These are phyloP conservation scores for Fusarium armeniacum DNA, from an alignment of 2,329 filamentous ascomycete genomes.

Conservation along the genomic window DNA sequence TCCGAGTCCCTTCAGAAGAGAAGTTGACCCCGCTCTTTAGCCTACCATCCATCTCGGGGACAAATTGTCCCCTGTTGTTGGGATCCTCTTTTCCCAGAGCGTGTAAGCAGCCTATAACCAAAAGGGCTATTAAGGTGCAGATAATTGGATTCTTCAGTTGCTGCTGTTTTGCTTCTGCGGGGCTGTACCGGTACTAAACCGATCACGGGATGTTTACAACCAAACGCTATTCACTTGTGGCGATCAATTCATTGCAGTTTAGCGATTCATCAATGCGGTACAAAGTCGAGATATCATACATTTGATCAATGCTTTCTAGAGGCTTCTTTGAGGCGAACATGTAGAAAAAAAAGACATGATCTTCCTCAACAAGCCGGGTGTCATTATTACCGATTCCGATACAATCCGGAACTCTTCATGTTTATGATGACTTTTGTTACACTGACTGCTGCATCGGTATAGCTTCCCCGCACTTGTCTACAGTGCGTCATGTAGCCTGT, in stretches of 20 bases:
- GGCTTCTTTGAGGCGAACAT: not conserved
- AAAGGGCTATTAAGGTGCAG: conserved; percentile 31
- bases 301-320: not conserved
- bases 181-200: conserved; percentile 18
- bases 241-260: not conserved
- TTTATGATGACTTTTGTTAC: conserved; percentile 6
- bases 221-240: conserved; percentile 18
- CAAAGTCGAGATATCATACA: conserved; percentile 12
- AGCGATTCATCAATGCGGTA: not conserved
- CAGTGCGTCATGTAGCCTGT: conserved; percentile 27
- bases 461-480: conserved; percentile 43
- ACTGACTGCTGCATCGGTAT: conserved; percentile 19
- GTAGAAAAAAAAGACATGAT: not conserved
- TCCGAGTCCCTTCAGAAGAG: not conserved
- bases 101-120: conserved; percentile 20
- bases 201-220: conserved; percentile 22
- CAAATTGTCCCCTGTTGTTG: conserved; percentile 6
- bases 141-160: conserved; percentile 30
- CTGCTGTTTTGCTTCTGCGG: conserved; percentile 33
- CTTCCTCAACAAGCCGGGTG: too few relatives aligned
- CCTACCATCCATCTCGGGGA: conserved; percentile 18
- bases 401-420: conserved; percentile 1
- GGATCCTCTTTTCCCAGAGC: conserved; percentile 11
- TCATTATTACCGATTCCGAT: conserved; percentile 7
- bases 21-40: conserved; percentile 37